Base-by-base conservation (phyloP, 768 basidiomycete species). In the Kwoniella pini region DNA sequence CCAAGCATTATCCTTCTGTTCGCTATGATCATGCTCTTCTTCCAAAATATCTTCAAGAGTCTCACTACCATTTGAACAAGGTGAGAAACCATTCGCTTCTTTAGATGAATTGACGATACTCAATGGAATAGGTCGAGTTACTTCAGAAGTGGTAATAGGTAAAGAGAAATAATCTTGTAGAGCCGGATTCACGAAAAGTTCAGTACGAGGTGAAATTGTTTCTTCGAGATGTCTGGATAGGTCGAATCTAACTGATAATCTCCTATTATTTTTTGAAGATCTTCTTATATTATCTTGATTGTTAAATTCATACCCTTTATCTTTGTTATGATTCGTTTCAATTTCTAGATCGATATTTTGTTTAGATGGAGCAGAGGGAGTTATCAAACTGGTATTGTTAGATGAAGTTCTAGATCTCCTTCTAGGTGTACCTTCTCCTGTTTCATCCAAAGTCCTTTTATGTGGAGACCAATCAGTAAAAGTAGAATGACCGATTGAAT, bases 181-280 rank as follows among this genome's bases (percentile, higher is more conserved):
- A 4, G 24, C 13, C 1, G 27, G 17, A 10, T 50, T 17, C 11
- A 15, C 48, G 24, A 24, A 27, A 21, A n/a, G n/a, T 6, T 13
- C 26, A 30, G 21, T 50, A 12, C n/a, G 17, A 50, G 48, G 48
- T 7, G 48, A 24, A 2, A 50, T 19, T 11, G 24, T 15, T 24
- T 31, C 17, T 19, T 50, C 13, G 1, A 50, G 30, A n/a, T 50
- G 48, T 33, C 10, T 13, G 5, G 48, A 17, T n/a, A 55, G 31
- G 28, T 55, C 43, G 42, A 55, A 55, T 31, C 54, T 17, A 7
- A 55, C 54, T 11, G 54, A 55, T 15, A 55, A 13, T 31, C 54
- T 55, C 19, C 54, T 55, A 27, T 24, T 38, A 11, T 22, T 30
- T 13, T n/a, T 54, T 39, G 21, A 27, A 19, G 53, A 42, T 43